These are phyloP conservation scores for Cryptococcus neoformans DNA, from an alignment of 1,284 basidiomycete genomes.

Conservation along the genomic window DNA sequence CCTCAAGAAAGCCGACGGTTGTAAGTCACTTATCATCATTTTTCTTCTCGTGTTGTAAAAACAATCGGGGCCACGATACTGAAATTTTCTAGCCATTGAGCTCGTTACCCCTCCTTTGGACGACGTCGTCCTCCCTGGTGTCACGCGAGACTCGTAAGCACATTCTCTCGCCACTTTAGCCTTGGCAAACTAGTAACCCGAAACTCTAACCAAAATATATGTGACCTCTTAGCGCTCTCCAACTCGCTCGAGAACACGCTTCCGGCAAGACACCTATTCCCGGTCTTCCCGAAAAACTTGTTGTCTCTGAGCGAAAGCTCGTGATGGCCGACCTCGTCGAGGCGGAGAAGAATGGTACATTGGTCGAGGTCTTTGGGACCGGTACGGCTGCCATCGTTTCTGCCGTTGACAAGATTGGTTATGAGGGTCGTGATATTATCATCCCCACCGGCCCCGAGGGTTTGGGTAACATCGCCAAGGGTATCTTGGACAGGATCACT, in stretches of 20 bases:
- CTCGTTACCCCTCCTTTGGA: constrained; percentile 89
- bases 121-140: constrained; percentile 93
- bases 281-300: constrained; percentile 65
- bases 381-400: constrained; percentile 89
- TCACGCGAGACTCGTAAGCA: constrained; percentile 76
- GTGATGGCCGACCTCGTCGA: constrained; percentile 84
- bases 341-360: constrained; percentile 64
- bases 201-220: neutral
- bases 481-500: constrained; percentile 78
- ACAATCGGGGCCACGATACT: neutral
- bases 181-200: neutral
- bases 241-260: constrained; percentile 72
- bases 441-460: constrained; percentile 86
- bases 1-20: constrained; percentile 69
- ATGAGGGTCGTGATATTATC: constrained; percentile 74
- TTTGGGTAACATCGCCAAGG: constrained; percentile 78
- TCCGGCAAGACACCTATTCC: constrained; percentile 58
- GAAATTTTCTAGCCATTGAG: constrained; percentile 57
- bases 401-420: constrained; percentile 80
- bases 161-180: constrained; percentile 11
- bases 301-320: constrained; percentile 77
- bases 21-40: constrained; percentile 47
- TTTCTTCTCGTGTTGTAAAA: too few relatives aligned
- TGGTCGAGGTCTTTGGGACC: constrained; percentile 90
- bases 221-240: neutral